phyloP scores from a whole-genome alignment of 176 grass and related monocot species.

The Aegilops umbellulata region DNA sequence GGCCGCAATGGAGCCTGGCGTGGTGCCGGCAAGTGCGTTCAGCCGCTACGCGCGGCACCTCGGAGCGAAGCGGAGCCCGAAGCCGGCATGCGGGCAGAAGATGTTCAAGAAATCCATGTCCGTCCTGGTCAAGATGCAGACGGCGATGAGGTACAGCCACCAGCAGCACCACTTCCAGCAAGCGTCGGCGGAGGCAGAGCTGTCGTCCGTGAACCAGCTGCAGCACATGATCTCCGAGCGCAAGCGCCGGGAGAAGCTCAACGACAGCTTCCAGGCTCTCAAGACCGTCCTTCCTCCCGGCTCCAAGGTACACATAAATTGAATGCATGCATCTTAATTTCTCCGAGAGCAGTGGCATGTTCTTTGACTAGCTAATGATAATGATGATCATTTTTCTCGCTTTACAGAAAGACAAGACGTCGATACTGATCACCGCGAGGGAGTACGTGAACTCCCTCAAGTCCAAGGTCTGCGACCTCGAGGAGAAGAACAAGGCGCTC shows the following conservation, averaged over 20 bases:
- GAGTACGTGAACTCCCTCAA: constrained; percentile 65
- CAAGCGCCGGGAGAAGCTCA: constrained; percentile 82
- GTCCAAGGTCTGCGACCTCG: constrained; percentile 52
- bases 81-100: constrained; percentile 39
- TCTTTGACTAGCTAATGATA: not conserved
- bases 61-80: not conserved
- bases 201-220: constrained; percentile 50
- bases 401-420: constrained; percentile 82
- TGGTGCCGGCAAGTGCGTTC: constrained; percentile 22
- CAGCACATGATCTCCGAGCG: constrained; percentile 92
- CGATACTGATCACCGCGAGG: constrained; percentile 68
- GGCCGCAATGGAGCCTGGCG: too few species aligned
- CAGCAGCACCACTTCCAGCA: constrained; percentile 22
- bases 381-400: too few species aligned
- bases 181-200: not conserved
- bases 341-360: not conserved
- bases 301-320: not conserved
- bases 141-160: not conserved
- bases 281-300: constrained; percentile 61
- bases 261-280: constrained; percentile 80
- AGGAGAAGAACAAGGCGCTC: constrained; percentile 72
- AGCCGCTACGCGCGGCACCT: constrained; percentile 37
- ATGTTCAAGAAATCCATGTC: constrained; percentile 69
- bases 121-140: constrained; percentile 42
- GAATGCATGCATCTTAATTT: not conserved